Base-by-base conservation (phyloP, 495 filamentous ascomycete species). In the Podospora tetraspora region DNA sequence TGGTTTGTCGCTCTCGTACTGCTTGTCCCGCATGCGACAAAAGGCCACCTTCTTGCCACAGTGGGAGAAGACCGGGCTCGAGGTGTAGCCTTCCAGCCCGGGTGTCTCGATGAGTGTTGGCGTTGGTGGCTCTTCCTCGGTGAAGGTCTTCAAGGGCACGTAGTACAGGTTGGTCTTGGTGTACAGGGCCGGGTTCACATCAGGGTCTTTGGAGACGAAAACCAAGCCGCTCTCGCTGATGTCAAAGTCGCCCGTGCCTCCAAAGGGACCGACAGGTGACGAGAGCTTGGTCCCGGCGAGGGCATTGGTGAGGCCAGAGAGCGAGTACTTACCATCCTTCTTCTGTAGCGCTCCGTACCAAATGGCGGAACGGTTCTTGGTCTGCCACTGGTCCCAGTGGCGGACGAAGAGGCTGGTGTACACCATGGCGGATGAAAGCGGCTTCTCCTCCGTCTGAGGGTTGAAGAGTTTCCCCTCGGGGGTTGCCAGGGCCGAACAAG, bases 1-100 rank as follows among this genome's bases (percentile, higher is more conserved):
- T 61, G 93, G 91, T 77, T 92, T 91, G 80, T 97, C 94, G 11
- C 90, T 90, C 79, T 98, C 94, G 74, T 98, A 97, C 24, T 92
- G 92, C 71, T 90, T 87, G 68, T 87, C 81, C 25, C 84, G 82
- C 91, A 94, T 94, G 34, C 89, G 85, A 57, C 93, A 86, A 69
- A 97, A 93, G n/a, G 89, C 94, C 10, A 93, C 85, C 60, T 84
- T 84, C 62, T 82, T 84, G 1, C 91, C 92, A 72, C 89, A 85
- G 21, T 90, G 88, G 3, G 91, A 92, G 69, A 97, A 90, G 5
- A 88, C 85, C 1, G 94, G 94, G 7, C 83, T 86, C 0, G 88
- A 84, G 73, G 89, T 87, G 65, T 95, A 94, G 0, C 94, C 94
- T 66, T 89, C 83, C 19, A 87, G 71, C 3, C 74, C 75, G 6